Conservation (phyloP, 768 basidiomycete species). For the Hericium erinaceus region DNA sequence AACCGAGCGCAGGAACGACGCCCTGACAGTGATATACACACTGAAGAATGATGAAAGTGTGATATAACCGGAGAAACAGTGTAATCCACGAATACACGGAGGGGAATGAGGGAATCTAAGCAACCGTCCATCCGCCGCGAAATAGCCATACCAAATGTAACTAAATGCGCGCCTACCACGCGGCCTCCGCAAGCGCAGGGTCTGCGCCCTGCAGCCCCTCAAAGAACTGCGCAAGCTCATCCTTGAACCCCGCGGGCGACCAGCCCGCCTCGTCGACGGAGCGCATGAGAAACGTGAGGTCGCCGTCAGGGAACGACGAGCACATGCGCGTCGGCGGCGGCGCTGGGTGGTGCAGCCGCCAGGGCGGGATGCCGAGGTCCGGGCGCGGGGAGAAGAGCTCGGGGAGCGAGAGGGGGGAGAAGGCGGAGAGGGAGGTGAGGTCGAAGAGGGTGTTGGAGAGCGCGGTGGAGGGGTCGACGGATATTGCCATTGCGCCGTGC, state of each 20-base stretch:
- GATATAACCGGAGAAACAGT: too few species aligned
- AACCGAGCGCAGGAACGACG: too few species aligned
- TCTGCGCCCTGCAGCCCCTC: slow-evolving; percentile 27
- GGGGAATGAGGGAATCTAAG: too few species aligned
- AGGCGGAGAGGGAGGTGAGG: neutral
- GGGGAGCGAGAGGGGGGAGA: neutral
- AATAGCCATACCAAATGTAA: too few species aligned
- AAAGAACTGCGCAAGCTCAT: slow-evolving; percentile 62
- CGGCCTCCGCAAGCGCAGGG: neutral
- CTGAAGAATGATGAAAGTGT: too few species aligned
- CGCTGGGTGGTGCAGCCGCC: slow-evolving; percentile 18
- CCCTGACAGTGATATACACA: too few species aligned
- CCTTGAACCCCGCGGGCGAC: slow-evolving; percentile 62
- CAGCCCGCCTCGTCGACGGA: slow-evolving; percentile 56
- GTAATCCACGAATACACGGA: too few species aligned
- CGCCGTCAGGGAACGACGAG: neutral
- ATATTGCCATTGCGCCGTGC: neutral
- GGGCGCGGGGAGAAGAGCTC: neutral
- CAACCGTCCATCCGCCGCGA: too few species aligned
- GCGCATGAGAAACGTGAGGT: slow-evolving; percentile 24
- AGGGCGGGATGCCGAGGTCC: neutral
- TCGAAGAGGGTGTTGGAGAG: neutral
- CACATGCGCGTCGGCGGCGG: slow-evolving; percentile 25
- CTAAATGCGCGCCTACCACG: too few species aligned
- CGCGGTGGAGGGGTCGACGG: neutral